Conservation (phyloP, 83 land plant genomes). For the Picea mariana region DNA sequence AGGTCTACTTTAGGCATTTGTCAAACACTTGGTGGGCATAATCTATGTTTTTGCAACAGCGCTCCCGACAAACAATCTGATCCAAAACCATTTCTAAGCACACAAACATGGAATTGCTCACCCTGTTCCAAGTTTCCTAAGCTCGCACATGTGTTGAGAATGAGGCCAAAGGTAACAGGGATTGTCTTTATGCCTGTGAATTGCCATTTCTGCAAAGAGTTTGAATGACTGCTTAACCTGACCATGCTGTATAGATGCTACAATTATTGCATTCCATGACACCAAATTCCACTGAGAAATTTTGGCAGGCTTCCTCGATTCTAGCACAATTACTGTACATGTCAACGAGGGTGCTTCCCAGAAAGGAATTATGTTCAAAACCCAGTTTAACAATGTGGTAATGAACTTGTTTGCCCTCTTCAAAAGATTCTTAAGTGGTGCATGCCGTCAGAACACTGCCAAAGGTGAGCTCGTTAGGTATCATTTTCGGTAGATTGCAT, state of each 20-base stretch:
- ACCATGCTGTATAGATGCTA: slow-evolving; percentile 20
- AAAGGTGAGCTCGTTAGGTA: too few species aligned
- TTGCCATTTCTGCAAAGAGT: slow-evolving; percentile 13
- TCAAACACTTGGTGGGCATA: slow-evolving; percentile 2
- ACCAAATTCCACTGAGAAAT: neutral
- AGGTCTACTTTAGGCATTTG: neutral
- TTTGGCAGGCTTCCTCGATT: slow-evolving; percentile 20
- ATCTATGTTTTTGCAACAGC: neutral
- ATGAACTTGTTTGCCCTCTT: slow-evolving; percentile 29
- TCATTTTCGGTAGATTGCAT: slow-evolving; percentile 15
- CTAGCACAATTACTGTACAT: slow-evolving; percentile 20
- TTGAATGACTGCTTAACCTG: slow-evolving; percentile 10
- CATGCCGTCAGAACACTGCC: slow-evolving; percentile 17
- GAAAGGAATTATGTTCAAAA: slow-evolving; percentile 19
- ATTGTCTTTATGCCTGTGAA: neutral
- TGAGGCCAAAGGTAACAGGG: neutral
- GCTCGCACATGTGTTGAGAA: slow-evolving; percentile 11
- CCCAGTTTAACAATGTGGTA: slow-evolving; percentile 12
- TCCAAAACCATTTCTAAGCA: slow-evolving; percentile 8
- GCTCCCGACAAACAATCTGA: neutral
- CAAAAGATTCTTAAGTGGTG: neutral
- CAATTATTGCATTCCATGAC: slow-evolving; percentile 26
- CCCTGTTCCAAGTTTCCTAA: neutral
- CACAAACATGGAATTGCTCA: neutral
- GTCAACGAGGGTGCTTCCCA: slow-evolving; percentile 21